These are phyloP conservation scores for Astrephomene gubernaculifera DNA, from an alignment of 139 green algal species.

Conservation along the genomic window DNA sequence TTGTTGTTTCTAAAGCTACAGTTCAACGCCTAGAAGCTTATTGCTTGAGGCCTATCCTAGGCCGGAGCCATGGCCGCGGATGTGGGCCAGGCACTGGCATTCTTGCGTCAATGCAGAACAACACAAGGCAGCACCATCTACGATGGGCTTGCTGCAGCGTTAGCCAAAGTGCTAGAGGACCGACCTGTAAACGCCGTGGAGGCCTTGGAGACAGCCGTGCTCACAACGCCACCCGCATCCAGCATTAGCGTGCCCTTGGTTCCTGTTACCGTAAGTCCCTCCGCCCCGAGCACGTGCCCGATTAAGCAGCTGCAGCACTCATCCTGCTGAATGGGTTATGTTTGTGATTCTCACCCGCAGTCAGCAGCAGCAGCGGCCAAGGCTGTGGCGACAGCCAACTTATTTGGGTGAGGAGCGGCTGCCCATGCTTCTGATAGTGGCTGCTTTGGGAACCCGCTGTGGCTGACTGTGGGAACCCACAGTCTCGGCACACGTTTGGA, in stretches of 20 bases:
- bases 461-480: too few relatives aligned
- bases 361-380: slow-evolving; percentile 53
- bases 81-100: slow-evolving; percentile 24
- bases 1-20: too few relatives aligned
- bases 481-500: too few relatives aligned
- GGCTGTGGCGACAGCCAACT: slow-evolving; percentile 52
- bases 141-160: background rate
- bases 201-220: slow-evolving; percentile 32
- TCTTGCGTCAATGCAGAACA: slow-evolving; percentile 13
- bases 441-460: too few relatives aligned
- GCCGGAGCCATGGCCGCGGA: slow-evolving; percentile 46
- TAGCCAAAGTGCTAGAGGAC: slow-evolving; percentile 33
- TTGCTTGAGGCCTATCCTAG: too few relatives aligned
- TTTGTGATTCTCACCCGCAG: slow-evolving; percentile 15
- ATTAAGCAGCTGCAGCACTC: too few relatives aligned
- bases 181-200: slow-evolving; percentile 37
- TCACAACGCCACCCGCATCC: slow-evolving; percentile 1
- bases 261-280: slow-evolving; percentile 9
- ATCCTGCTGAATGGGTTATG: too few relatives aligned
- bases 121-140: slow-evolving; percentile 29
- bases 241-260: slow-evolving; percentile 8
- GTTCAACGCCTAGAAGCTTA: too few relatives aligned
- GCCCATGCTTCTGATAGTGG: too few relatives aligned
- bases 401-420: slow-evolving; percentile 66
- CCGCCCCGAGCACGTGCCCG: too few relatives aligned